These are phyloP conservation scores for Malus hybrid DNA, from an alignment of 331 rosid genomes.

Conservation along the genomic window DNA sequence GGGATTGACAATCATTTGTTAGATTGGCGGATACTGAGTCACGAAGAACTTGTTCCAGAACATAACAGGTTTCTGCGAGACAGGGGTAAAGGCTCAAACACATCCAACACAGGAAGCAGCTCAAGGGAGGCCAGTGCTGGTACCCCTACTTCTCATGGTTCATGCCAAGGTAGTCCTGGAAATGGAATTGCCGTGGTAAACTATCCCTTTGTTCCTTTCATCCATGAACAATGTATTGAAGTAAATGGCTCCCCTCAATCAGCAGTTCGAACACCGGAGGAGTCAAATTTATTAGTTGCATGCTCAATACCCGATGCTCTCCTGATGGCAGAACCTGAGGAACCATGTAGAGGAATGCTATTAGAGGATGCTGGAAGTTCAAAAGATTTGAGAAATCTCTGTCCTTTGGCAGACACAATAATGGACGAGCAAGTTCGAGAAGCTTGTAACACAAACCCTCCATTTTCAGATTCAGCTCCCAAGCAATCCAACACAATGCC, in stretches of 20 bases:
- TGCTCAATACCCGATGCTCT: conserved; percentile 14
- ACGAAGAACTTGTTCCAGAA: conserved; percentile 30
- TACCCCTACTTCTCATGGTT: conserved; percentile 67
- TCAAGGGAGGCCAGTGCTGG: conserved; percentile 69
- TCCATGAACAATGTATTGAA: conserved; percentile 28
- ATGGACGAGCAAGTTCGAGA: conserved; percentile 40
- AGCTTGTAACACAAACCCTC: conserved; percentile 13
- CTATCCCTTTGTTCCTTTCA: conserved; percentile 16
- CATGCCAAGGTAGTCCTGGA: conserved; percentile 74
- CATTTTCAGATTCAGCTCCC: conserved; percentile 31
- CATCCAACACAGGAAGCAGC: conserved; percentile 41
- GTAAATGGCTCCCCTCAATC: conserved; percentile 44
- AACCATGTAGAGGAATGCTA: conserved; percentile 70
- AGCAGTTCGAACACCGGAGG: conserved; percentile 26
- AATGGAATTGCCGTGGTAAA: conserved; percentile 29
- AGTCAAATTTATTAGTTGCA: too few species aligned
- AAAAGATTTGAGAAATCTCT: conserved; percentile 69
- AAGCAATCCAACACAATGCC: conserved; percentile 31
- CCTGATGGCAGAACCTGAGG: conserved; percentile 40
- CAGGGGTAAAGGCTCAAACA: conserved; percentile 26
- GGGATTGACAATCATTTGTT: conserved; percentile 36
- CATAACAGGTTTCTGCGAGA: conserved; percentile 18
- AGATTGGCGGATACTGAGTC: conserved; percentile 24
- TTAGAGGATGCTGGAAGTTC: conserved; percentile 85
- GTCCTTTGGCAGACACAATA: conserved; percentile 61